Evolutionary conservation across 495 filamentous ascomycete genomes (phyloP), one percentile per base, ranked within the genome.

Genomic region (Cryomyces minteri): DNA sequence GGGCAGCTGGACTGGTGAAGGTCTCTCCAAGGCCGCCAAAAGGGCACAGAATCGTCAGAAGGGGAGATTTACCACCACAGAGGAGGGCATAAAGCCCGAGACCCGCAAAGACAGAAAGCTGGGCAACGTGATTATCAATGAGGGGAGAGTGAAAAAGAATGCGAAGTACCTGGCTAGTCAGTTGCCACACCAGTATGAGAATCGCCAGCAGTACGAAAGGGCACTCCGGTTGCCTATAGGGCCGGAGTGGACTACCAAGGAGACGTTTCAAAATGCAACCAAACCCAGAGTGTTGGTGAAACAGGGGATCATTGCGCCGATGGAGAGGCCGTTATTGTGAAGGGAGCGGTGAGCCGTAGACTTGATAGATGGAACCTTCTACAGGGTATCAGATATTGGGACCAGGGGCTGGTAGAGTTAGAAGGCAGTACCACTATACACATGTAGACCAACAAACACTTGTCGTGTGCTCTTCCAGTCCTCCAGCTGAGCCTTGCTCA

Each of bases 91-190:
- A 48, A 79, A 82, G 56, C 64, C 69, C 29, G 79, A 81, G 49
- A 68, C 80, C 43, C 72, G 90, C 18, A 82, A 87, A 61, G 90
- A 98, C 56, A 76, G 73, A 32, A 82, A 79, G 64, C 61, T 94
- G 31, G 73, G 79, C 46, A 73, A 72, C 41, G 88, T 93, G 7
- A 94, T 98, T 47, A 84, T 98, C 51, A 94, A 80, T 54, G 83
- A 98, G 72, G 94, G 88, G 67, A 67, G 73, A 32, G 71, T 85
- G 28, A 88, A 85, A 68, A 95, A 95, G 84, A 95, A 92, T 63
- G 70, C 70, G 53, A 87, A 84, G 54, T 96, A 90, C 58, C 70
- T 94, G 48, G 85, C 92, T 7, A 74, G 75, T 6, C 67, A 69
- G 47, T 67, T 98, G 43, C 90, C 90, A 37, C 80, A 86, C 64